phyloP scores from a whole-genome alignment of 2,329 filamentous ascomycete species.

The Fusarium sp. region DNA sequence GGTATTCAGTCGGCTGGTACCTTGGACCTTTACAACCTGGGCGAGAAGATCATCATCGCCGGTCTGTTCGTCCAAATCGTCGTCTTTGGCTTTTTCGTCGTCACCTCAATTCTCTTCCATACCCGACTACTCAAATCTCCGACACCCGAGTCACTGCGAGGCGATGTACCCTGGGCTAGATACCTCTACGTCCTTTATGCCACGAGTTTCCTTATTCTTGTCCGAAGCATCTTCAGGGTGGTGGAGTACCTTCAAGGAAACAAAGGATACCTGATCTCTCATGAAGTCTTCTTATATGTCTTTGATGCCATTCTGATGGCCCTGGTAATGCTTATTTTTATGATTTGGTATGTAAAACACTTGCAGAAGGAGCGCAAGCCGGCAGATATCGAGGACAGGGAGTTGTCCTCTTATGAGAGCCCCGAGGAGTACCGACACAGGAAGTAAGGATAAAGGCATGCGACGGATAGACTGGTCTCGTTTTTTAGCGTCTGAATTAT shows the following conservation, averaged over 20 bases:
- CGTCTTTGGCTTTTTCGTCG: constrained; percentile 8
- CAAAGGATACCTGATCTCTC: constrained; percentile 2
- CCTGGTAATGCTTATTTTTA: neutral
- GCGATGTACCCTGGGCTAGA: neutral
- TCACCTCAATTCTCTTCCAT: constrained; percentile 10
- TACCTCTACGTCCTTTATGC: constrained; percentile 12
- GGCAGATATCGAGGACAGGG: neutral
- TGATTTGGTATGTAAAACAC: constrained; percentile 10
- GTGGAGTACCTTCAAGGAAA: constrained; percentile 11
- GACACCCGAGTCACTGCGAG: neutral
- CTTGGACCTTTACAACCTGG: neutral
- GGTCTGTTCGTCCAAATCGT: constrained; percentile 7
- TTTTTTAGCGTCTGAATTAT: neutral
- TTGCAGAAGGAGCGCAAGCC: neutral
- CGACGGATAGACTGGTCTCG: neutral
- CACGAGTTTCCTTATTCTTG: constrained; percentile 10
- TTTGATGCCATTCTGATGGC: constrained; percentile 17
- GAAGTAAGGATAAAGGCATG: neutral
- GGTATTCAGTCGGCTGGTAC: constrained; percentile 9
- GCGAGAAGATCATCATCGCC: constrained; percentile 10
- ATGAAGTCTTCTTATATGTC: neutral
- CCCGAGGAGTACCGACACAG: neutral
- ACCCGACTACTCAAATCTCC: neutral
- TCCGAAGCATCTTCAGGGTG: constrained; percentile 10
- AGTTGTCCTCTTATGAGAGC: neutral